Evolutionary conservation across 225 moss, liverwort and hornwort species (phyloP).

Genomic region (Takakia lepidozioides): DNA sequence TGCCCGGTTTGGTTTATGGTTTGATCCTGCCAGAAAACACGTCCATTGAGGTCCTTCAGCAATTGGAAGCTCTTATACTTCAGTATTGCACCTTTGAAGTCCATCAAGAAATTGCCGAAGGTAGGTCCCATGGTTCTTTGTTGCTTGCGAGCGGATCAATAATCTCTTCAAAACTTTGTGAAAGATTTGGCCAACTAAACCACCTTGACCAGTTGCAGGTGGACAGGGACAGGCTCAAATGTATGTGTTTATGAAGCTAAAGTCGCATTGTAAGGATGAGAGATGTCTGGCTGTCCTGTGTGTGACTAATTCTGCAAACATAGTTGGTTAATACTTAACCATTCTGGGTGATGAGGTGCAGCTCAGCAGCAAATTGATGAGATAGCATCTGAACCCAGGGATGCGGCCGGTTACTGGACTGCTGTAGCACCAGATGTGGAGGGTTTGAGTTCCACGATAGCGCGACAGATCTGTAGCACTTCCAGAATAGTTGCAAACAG

Average conservation of each 20-base stretch:
- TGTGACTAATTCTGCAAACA: too few relatives aligned
- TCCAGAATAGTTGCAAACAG: constrained; percentile 39
- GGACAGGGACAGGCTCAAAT: too few relatives aligned
- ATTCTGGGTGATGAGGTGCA: constrained; percentile 6
- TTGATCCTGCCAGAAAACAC: constrained; percentile 48
- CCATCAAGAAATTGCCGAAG: constrained; percentile 63
- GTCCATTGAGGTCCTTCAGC: constrained; percentile 17
- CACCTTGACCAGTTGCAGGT: too few relatives aligned
- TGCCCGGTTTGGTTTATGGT: constrained; percentile 69
- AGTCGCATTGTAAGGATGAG: too few relatives aligned
- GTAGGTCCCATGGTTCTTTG: too few relatives aligned
- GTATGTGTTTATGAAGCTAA: too few relatives aligned
- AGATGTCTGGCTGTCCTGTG: too few relatives aligned
- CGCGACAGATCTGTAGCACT: constrained; percentile 35
- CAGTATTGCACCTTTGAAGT: constrained; percentile 57
- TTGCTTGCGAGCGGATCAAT: too few relatives aligned
- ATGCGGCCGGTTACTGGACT: constrained; percentile 52
- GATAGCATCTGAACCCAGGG: constrained; percentile 7
- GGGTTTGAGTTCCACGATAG: constrained; percentile 23
- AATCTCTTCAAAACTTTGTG: too few relatives aligned
- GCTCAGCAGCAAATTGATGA: constrained; percentile 14
- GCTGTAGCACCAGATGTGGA: constrained; percentile 60
- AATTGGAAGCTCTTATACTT: constrained; percentile 30
- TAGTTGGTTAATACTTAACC: constrained; percentile 9
- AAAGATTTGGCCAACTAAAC: too few relatives aligned